A percentile compares a stretch with the other conserved stretches of the same genome.
Evolutionary conservation across 164 flowering plant species (phyloP).

Genomic region (Berberis thunbergii): DNA sequence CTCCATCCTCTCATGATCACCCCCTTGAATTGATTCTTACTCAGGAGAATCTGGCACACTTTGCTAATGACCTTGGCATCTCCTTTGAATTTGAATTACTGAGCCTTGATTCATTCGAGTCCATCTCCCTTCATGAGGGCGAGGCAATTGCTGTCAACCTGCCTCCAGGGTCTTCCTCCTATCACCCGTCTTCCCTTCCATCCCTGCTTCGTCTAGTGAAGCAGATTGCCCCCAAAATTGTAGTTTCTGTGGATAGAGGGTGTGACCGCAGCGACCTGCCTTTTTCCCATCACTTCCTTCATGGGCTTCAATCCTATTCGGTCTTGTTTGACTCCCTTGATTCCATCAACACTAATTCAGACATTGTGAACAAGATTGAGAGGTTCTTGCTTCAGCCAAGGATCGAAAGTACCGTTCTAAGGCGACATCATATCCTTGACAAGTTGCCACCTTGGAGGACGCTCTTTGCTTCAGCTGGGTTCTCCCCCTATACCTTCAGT

Average conservation of each 20-base stretch:
- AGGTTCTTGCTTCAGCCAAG: conserved; percentile 50
- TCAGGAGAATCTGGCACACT: conserved; percentile 49
- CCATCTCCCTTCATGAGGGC: conserved; percentile 28
- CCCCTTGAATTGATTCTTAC: conserved; percentile 50
- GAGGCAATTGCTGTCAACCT: conserved; percentile 66
- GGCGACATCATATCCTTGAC: conserved; percentile 34
- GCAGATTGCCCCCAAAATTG: conserved; percentile 60
- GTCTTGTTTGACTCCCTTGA: conserved; percentile 63
- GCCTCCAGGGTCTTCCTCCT: conserved; percentile 32
- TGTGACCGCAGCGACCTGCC: conserved; percentile 59
- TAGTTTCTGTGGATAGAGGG: conserved; percentile 63
- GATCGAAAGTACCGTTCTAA: conserved; percentile 44
- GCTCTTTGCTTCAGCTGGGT: conserved; percentile 51
- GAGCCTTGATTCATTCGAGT: conserved; percentile 40
- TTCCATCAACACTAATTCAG: conserved; percentile 38
- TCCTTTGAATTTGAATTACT: conserved; percentile 46
- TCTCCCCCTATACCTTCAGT: conserved; percentile 55
- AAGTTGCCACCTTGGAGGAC: conserved; percentile 53
- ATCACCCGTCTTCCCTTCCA: conserved; percentile 28
- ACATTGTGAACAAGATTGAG: conserved; percentile 59
- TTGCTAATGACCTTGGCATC: conserved; percentile 48
- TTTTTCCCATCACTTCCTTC: conserved; percentile 46
- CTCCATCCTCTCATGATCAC: conserved; percentile 36
- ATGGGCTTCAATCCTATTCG: conserved; percentile 43
- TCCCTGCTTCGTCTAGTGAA: conserved; percentile 52